phyloP scores from a whole-genome alignment of 768 basidiomycete species.

The Russula emetica region DNA sequence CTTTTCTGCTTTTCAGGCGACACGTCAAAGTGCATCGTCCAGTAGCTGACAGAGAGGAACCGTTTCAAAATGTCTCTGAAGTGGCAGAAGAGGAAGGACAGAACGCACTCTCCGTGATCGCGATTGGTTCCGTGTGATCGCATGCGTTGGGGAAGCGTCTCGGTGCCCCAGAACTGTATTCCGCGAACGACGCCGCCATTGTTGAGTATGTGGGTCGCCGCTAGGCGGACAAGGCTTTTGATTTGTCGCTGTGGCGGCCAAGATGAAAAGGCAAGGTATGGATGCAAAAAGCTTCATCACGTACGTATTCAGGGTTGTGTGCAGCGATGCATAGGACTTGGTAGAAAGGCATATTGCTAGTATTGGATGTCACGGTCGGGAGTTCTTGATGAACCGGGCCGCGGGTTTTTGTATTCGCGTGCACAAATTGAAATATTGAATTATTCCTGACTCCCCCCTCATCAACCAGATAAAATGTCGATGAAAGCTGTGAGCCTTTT shows the following conservation, averaged over 20 bases:
- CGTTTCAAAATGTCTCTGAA: conserved; percentile 15
- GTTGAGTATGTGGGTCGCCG: conserved; percentile 67
- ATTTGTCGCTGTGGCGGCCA: conserved; percentile 58
- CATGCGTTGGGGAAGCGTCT: conserved; percentile 71
- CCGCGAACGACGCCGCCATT: conserved; percentile 78
- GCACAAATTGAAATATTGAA: neutral
- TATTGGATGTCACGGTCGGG: conserved; percentile 15
- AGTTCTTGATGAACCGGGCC: conserved; percentile 22
- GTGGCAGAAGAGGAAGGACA: neutral
- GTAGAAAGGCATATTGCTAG: conserved; percentile 93
- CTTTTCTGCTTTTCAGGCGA: conserved; percentile 63
- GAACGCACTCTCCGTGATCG: conserved; percentile 69
- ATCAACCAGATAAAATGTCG: conserved; percentile 45
- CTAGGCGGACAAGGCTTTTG: conserved; percentile 65
- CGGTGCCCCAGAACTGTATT: conserved; percentile 70
- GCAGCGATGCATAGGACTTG: conserved; percentile 80
- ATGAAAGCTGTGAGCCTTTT: conserved; percentile 62
- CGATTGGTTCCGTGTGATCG: conserved; percentile 54
- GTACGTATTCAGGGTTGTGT: conserved; percentile 69
- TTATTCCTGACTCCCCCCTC: neutral
- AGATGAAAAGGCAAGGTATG: neutral
- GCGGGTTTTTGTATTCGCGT: neutral
- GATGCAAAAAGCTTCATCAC: conserved; percentile 30
- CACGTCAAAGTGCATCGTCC: conserved; percentile 88
- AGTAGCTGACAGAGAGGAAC: conserved; percentile 55